Percentiles rank a stretch among this genome's conserved stretches.
phyloP scores from a whole-genome alignment of 805 yeast species.

The Zygosaccharomyces lentus region DNA sequence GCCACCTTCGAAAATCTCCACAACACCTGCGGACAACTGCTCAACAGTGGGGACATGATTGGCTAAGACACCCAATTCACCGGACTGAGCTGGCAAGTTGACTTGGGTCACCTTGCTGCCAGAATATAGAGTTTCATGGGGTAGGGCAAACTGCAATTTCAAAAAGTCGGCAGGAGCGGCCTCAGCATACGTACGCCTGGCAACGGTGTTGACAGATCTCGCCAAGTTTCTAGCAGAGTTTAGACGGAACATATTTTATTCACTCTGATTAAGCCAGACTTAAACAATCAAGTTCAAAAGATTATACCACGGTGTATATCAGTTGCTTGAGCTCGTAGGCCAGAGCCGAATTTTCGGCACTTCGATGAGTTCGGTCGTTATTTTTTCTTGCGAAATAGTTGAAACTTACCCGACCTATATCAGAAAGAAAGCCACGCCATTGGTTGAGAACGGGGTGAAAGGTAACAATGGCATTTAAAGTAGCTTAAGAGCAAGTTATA shows the following conservation, averaged over 20 bases:
- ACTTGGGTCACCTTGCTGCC: constrained; percentile 60
- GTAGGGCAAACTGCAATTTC: constrained; percentile 85
- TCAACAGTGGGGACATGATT: constrained; percentile 97
- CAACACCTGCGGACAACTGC: constrained; percentile 92
- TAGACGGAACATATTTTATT: constrained; percentile 26
- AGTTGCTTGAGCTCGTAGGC: neutral
- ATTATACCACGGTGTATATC: neutral
- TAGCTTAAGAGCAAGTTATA: neutral
- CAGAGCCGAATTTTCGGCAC: neutral
- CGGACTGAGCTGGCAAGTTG: constrained; percentile 91
- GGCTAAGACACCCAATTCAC: constrained; percentile 95
- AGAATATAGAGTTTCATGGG: constrained; percentile 66
- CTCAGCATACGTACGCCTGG: constrained; percentile 79
- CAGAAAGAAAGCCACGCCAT: constrained; percentile 3
- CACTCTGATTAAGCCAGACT: neutral
- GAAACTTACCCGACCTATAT: neutral
- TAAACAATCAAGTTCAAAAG: neutral
- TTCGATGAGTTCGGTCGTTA: neutral
- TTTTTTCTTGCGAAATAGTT: neutral
- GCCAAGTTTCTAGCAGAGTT: constrained; percentile 22
- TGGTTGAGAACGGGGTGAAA: neutral
- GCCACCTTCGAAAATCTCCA: constrained; percentile 80
- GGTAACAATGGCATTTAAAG: neutral
- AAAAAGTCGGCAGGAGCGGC: constrained; percentile 74
- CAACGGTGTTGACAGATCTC: constrained; percentile 45